phyloP scores from a whole-genome alignment of 208 protist genomes.

The Crithidia acanthocephali region DNA sequence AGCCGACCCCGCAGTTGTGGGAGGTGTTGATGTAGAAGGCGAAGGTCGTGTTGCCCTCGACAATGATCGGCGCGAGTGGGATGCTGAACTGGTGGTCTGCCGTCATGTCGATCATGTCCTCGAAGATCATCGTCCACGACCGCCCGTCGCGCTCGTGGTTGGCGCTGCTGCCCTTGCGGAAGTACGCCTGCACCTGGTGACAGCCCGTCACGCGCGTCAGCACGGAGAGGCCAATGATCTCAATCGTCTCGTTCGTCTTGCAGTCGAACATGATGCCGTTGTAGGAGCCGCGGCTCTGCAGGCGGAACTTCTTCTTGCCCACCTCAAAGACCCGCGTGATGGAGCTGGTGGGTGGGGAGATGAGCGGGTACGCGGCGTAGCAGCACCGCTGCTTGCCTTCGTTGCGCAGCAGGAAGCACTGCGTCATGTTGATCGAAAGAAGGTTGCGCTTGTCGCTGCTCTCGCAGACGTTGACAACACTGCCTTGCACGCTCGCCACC shows the following conservation, averaged over 20 bases:
- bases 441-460: conserved; percentile 60
- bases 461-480: conserved; percentile 59
- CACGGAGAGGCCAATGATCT: conserved; percentile 72
- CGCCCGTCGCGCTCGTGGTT: conserved; percentile 61
- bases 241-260: conserved; percentile 67
- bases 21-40: conserved; percentile 90
- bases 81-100: conserved; percentile 66
- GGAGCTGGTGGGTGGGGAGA: conserved; percentile 60
- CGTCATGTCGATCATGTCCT: conserved; percentile 78
- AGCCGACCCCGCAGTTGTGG: conserved; percentile 89
- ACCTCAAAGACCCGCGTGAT: conserved; percentile 84
- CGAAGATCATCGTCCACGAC: conserved; percentile 78
- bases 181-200: conserved; percentile 87
- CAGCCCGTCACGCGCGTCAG: conserved; percentile 71
- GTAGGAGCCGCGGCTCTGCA: conserved; percentile 75
- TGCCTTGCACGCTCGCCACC: conserved; percentile 41
- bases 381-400: conserved; percentile 53
- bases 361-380: conserved; percentile 58
- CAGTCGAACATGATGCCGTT: conserved; percentile 94
- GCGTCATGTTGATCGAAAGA: conserved; percentile 49
- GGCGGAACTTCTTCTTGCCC: conserved; percentile 74
- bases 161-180: conserved; percentile 76
- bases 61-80: conserved; percentile 56
- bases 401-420: conserved; percentile 81
- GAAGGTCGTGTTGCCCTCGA: conserved; percentile 75